Evolutionary conservation across 2,329 filamentous ascomycete genomes (phyloP).

Genomic region (Tolypocladium guangdongense): DNA sequence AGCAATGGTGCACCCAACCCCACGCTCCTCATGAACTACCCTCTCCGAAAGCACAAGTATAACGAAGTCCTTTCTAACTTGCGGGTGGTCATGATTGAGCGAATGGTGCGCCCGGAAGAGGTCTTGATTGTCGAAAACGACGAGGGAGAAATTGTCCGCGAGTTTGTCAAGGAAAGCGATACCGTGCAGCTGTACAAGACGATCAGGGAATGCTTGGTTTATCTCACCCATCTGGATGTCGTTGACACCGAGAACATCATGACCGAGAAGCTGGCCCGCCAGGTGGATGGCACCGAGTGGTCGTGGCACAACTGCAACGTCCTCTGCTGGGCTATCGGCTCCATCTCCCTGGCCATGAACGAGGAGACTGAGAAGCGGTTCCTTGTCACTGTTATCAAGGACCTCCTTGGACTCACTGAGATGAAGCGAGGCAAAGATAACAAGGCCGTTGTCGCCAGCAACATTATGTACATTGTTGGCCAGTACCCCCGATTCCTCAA

Average conservation of each 20-base stretch:
- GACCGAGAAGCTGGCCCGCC: slow-evolving; percentile 93
- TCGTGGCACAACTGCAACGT: slow-evolving; percentile 99
- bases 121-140: slow-evolving; percentile 99
- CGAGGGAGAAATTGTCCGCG: slow-evolving; percentile 95
- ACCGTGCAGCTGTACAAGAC: slow-evolving; percentile 99
- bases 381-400: slow-evolving; percentile 96
- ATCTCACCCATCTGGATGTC: slow-evolving; percentile 93
- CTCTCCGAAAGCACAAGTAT: slow-evolving; percentile 96
- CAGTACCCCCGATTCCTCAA: slow-evolving; percentile 98
- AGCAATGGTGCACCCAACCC: slow-evolving; percentile 81
- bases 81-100: slow-evolving; percentile 97
- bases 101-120: slow-evolving; percentile 98
- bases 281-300: slow-evolving; percentile 94
- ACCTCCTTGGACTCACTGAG: slow-evolving; percentile 88
- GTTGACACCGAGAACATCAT: slow-evolving; percentile 97
- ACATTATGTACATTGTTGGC: slow-evolving; percentile 99
- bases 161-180: slow-evolving; percentile 98
- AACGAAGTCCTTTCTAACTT: slow-evolving; percentile 87
- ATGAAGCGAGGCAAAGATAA: slow-evolving; percentile 99
- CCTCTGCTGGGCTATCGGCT: slow-evolving; percentile 97
- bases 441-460: slow-evolving; percentile 96
- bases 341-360: slow-evolving; percentile 97
- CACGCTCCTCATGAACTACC: slow-evolving; percentile 74
- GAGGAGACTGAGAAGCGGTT: slow-evolving; percentile 99
- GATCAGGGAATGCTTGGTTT: slow-evolving; percentile 91